These are phyloP conservation scores for Intubia oerlemansii DNA, from an alignment of 2,329 filamentous ascomycete genomes.

Conservation along the genomic window DNA sequence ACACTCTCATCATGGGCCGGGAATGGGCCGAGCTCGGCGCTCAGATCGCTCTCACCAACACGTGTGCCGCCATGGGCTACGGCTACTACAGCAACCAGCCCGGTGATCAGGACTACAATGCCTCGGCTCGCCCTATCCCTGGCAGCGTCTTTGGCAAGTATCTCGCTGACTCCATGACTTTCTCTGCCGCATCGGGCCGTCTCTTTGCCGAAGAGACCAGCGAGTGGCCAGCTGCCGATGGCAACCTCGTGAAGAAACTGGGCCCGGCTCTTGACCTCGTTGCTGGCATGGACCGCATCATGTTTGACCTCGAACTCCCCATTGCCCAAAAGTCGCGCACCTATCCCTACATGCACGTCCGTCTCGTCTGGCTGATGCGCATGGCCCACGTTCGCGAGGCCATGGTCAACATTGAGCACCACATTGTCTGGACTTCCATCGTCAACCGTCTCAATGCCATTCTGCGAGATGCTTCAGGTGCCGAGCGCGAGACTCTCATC, in stretches of 20 bases:
- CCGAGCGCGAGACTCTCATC: not conserved
- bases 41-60: not conserved
- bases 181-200: not conserved
- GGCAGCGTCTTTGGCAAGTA: not conserved
- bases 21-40: no score
- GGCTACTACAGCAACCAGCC: slow-evolving; percentile 14
- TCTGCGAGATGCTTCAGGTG: not conserved
- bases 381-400: slow-evolving; percentile 20
- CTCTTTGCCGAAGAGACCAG: no score
- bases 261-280: slow-evolving; percentile 12
- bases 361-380: slow-evolving; percentile 34
- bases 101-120: no score
- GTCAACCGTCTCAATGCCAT: slow-evolving; percentile 17
- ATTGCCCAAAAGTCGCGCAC: slow-evolving; percentile 21
- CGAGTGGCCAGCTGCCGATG: no score
- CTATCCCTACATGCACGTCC: slow-evolving; percentile 40
- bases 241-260: not conserved
- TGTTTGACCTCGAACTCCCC: slow-evolving; percentile 20
- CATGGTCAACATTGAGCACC: slow-evolving; percentile 20
- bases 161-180: not conserved
- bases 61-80: slow-evolving; percentile 16
- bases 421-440: slow-evolving; percentile 18
- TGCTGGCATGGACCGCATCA: slow-evolving; percentile 21
- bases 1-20: not conserved
- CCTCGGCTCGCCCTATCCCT: no score